A percentile compares a stretch with the other conserved stretches of the same genome.
Conservation (phyloP, 2,329 filamentous ascomycete species). For the Fusarium acutatum region DNA sequence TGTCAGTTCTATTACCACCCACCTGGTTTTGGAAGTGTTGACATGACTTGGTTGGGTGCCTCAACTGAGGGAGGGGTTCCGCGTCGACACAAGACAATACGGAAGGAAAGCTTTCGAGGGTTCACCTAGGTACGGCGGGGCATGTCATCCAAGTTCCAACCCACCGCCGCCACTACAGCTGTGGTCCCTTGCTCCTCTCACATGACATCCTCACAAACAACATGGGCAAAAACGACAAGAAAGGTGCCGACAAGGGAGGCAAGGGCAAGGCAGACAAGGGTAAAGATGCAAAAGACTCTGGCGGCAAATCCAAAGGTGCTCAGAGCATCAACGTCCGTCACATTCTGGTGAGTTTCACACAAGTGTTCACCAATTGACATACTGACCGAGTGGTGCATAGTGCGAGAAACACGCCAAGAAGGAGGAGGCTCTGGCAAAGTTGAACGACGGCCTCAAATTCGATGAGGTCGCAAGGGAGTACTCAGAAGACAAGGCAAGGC, state of each 20-base stretch:
- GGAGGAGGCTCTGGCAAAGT: slow-evolving; percentile 75
- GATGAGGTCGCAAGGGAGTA: slow-evolving; percentile 77
- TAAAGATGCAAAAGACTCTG: slow-evolving; percentile 43
- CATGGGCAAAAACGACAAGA: slow-evolving; percentile 54
- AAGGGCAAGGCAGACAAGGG: slow-evolving; percentile 34
- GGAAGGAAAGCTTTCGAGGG: slow-evolving; percentile 16
- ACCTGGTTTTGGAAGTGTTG: not conserved
- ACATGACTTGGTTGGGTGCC: not conserved
- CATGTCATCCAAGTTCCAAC: slow-evolving; percentile 13
- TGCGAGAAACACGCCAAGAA: slow-evolving; percentile 83
- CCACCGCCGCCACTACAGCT: slow-evolving; percentile 14
- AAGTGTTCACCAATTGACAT: not conserved
- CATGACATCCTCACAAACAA: slow-evolving; percentile 14
- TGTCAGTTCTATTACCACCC: not conserved
- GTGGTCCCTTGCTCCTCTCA: slow-evolving; percentile 1
- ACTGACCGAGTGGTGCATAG: slow-evolving; percentile 43
- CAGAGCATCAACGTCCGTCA: slow-evolving; percentile 78
- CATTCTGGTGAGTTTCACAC: slow-evolving; percentile 62
- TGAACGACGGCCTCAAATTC: slow-evolving; percentile 74
- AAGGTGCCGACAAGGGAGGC: slow-evolving; percentile 50
- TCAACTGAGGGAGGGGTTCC: not conserved
- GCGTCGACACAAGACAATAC: not conserved
- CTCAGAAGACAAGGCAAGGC: slow-evolving; percentile 79
- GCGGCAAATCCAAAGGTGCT: slow-evolving; percentile 61
- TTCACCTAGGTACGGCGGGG: slow-evolving; percentile 24